Base-by-base conservation (phyloP, 306 rosid genomes). In the Cicer pinnatifidum region DNA sequence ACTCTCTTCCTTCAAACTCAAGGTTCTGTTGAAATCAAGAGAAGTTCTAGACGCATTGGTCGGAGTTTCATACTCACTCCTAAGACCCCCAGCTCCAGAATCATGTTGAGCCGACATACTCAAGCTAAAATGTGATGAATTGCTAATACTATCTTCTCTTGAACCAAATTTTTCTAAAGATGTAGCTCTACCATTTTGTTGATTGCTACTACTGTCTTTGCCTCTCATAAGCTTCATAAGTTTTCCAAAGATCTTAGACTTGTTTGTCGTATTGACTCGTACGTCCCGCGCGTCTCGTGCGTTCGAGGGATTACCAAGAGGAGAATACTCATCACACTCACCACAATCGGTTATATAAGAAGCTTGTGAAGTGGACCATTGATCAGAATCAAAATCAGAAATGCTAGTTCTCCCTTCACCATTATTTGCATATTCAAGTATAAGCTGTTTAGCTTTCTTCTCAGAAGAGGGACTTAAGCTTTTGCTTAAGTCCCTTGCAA, bases 401-500 rank as follows among this genome's bases (percentile, higher is more conserved):
- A 84, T 7, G 69, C 59, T 81, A 46, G 75, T 82, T 60, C 47
- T 9, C 56, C 84, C 89, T 50, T 86, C 91, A 12, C 84, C 45
- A 50, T 80, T 83, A 50, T 80, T 83, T 79, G 97, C 96, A 80
- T 94, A 94, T 46, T 91, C 93, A 41, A 94, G 82, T 72, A 94
- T 91, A 39, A 94, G 92, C 71, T 82, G 88, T 79, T 91, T 91
- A 9, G 97, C 97, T 81, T 85, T 91, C 82, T 82, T 84, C 89
- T 88, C 96, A 9, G 99, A 94, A n/a, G 77, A 67, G 0, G 90
- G 96, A 72, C 97, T 94, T 52, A 91, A 76, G 59, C 86, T 82
- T 66, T 77, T 91, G 82, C 99, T 88, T 1, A 94, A 86, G 84
- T 94, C 97, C 76, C 92, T 84, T 35, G 99, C 99, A 68, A 52